phyloP scores from a whole-genome alignment of 2,329 filamentous ascomycete species.

The Aureobasidium vineae region DNA sequence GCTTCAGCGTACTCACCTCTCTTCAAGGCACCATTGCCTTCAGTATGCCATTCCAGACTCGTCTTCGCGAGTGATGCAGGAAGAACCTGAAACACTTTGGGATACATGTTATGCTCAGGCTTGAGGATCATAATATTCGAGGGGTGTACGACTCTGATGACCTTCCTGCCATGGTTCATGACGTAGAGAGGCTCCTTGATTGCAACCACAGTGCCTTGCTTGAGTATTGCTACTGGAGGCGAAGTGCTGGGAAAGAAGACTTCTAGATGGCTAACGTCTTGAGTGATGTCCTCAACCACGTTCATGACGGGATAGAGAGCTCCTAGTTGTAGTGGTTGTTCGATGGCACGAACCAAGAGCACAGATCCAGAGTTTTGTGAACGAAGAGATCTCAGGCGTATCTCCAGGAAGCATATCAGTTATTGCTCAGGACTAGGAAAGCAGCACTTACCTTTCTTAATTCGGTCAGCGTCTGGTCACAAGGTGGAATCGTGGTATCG shows the following conservation, averaged over 20 bases:
- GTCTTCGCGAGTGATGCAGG: neutral
- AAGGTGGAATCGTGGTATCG: neutral
- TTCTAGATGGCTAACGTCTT: neutral
- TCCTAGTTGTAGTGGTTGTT: neutral
- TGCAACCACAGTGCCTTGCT: neutral
- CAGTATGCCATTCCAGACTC: neutral
- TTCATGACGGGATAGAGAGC: slow-evolving; percentile 2
- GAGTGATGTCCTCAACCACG: neutral
- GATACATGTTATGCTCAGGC: neutral
- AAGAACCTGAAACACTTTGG: neutral
- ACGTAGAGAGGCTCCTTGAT: slow-evolving; percentile 11
- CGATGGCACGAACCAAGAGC: neutral
- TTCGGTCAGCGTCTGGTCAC: neutral
- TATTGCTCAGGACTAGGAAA: no score
- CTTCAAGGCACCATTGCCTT: neutral
- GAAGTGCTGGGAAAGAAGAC: neutral
- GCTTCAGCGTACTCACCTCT: neutral
- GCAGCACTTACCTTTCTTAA: neutral
- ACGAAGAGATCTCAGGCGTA: neutral
- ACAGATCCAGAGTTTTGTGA: neutral
- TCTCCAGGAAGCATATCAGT: no score
- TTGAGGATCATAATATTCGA: neutral
- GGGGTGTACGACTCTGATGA: neutral
- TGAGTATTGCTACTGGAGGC: neutral
- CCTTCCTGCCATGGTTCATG: slow-evolving; percentile 10